Conservation (phyloP, 1,284 basidiomycete genomes). For the Hemileia vastatrix region DNA sequence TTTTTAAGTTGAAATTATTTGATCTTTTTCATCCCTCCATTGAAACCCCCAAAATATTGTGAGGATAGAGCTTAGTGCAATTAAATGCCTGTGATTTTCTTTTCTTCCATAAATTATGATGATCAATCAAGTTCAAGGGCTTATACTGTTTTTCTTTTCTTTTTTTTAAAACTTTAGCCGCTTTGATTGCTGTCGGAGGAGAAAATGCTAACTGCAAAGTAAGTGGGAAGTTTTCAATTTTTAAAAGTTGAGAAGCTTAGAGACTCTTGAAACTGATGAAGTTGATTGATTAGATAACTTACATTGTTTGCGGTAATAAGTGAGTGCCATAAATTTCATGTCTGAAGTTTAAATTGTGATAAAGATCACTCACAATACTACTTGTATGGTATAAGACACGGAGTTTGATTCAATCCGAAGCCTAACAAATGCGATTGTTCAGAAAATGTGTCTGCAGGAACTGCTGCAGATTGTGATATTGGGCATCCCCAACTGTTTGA, state of each 20-base stretch:
- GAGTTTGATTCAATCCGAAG: slow-evolving; percentile 2
- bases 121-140: no score
- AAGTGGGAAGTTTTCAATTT: background rate
- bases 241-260: no score
- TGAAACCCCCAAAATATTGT: background rate
- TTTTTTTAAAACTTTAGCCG: slow-evolving; percentile 4
- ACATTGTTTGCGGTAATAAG: slow-evolving; percentile 21
- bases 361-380: no score
- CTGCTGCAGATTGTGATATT: slow-evolving; percentile 3
- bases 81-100: slow-evolving; percentile 14
- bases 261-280: no score
- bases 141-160: no score
- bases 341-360: no score
- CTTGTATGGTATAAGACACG: slow-evolving; percentile 4
- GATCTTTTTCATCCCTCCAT: background rate
- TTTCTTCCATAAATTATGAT: no score
- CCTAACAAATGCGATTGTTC: background rate
- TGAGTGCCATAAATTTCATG: background rate
- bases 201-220: slow-evolving; percentile 8
- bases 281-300: slow-evolving; percentile 10
- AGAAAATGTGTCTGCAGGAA: slow-evolving; percentile 13
- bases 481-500: slow-evolving; percentile 12
- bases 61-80: slow-evolving; percentile 12
- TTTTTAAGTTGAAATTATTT: no score
- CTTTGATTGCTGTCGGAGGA: slow-evolving; percentile 4